A percentile compares a stretch with the other conserved stretches of the same genome.
phyloP scores from a whole-genome alignment of 257 asterid genomes.

The Mentha longifolia region DNA sequence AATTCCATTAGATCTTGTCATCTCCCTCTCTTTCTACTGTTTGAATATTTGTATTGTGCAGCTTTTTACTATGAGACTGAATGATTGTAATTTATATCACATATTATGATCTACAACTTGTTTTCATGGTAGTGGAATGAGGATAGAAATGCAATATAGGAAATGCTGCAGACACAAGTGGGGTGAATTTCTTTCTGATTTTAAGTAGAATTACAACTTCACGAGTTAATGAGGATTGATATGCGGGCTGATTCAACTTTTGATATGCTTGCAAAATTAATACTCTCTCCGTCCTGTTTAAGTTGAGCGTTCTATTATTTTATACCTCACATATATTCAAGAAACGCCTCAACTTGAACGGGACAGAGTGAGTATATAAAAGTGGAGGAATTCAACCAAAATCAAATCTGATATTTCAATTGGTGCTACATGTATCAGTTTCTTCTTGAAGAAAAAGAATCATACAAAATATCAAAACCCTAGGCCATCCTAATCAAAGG shows the following conservation, averaged over 20 bases:
- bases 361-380: no score
- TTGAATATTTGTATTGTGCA: constrained; percentile 25
- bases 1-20: constrained; percentile 56
- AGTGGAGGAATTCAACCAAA: background rate
- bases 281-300: no score
- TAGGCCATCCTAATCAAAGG: background rate
- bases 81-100: constrained; percentile 21
- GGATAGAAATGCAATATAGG: background rate
- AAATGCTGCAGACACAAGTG: no score
- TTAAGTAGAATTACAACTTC: background rate
- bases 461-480: background rate
- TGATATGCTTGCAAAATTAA: background rate
- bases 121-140: background rate
- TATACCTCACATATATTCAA: no score
- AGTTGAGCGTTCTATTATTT: no score
- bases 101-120: background rate
- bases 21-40: constrained; percentile 16
- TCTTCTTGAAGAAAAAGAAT: background rate
- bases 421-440: background rate
- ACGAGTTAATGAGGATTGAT: background rate
- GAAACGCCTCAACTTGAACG: no score
- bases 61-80: background rate
- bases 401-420: background rate
- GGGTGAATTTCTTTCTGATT: no score
- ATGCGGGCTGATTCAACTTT: no score